Percentiles rank a stretch among this genome's conserved stretches.
Evolutionary conservation across 495 filamentous ascomycete genomes (phyloP).

Genomic region (Penicillium pancosmium): DNA sequence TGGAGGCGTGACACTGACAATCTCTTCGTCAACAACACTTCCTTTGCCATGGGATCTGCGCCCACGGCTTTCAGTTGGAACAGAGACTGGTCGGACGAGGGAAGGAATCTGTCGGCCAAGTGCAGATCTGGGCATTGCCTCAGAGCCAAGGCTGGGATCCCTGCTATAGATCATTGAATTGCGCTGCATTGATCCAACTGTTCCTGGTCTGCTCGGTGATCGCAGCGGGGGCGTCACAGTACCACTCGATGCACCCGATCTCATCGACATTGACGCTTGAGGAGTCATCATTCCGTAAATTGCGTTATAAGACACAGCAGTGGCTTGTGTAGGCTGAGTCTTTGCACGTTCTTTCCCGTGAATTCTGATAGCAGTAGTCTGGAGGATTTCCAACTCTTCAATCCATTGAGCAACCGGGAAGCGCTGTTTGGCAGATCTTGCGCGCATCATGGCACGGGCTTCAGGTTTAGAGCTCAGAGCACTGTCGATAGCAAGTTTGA

Average conservation of each 20-base stretch:
- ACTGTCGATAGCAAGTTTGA: constrained; percentile 67
- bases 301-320: constrained; percentile 41
- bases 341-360: constrained; percentile 45
- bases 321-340: constrained; percentile 30
- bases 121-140: constrained; percentile 39
- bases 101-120: constrained; percentile 43
- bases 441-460: constrained; percentile 68
- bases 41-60: constrained; percentile 36
- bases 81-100: constrained; percentile 42
- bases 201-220: constrained; percentile 47
- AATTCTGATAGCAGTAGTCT: constrained; percentile 57
- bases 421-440: constrained; percentile 73
- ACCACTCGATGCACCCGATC: constrained; percentile 48
- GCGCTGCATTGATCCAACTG: constrained; percentile 42
- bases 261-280: constrained; percentile 30
- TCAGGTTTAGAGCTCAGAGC: constrained; percentile 64
- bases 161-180: constrained; percentile 51
- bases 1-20: constrained; percentile 25
- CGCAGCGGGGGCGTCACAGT: constrained; percentile 46
- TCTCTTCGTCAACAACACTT: constrained; percentile 29
- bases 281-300: constrained; percentile 47
- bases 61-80: constrained; percentile 36
- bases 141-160: constrained; percentile 41
- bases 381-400: constrained; percentile 62
- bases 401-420: constrained; percentile 75